Evolutionary conservation across 1,139 yeast species (phyloP), one percentile per base, ranked within the genome.

Genomic region (Blastobotrys persicus): DNA sequence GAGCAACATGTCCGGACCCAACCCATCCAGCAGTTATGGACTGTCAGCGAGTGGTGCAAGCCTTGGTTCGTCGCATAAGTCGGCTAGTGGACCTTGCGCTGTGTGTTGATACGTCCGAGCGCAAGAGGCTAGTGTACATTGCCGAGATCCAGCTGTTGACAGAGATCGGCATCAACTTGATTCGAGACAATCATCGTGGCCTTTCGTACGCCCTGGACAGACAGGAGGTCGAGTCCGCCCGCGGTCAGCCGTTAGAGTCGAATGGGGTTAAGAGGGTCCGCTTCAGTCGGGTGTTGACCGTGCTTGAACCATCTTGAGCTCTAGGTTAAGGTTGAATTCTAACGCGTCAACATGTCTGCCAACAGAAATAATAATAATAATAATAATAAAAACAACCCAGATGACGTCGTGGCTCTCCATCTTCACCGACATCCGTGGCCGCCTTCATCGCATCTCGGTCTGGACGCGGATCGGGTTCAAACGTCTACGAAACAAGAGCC

Each of bases 401-500:
- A n/a, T n/a, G n/a, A n/a, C n/a, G n/a, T n/a, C n/a, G n/a, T n/a
- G n/a, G n/a, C n/a, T n/a, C n/a, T n/a, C n/a, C n/a, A n/a, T n/a
- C n/a, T 23, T 23, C 28, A 23, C 5, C 28, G 9, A 23, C 9
- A 6, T 37, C 12, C 18, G 19, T 37, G 41, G 41, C 41, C n/a
- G 28, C 28, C 19, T 37, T 13, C 41, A 37, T 23, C 12, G 19
- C 4, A n/a, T 19, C 5, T 37, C 16, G 4, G 4, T 18, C 3
- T 37, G 41, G 41, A 37, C 41, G 17, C 41, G 41, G 16, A 37
- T 37, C 19, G n/a, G 41, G 28, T 37, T 37, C 28, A 37, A 37
- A 19, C 41, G 41, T 5, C 28, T 37, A 26, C 17, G 14, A 18
- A 19, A 23, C 3, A 7, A 7, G 3, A 37, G 26, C 17, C 41